A percentile compares a stretch with the other conserved stretches of the same genome.
These are phyloP conservation scores for Triticum turgidum DNA, from an alignment of 176 grass and related monocot genomes.

Conservation along the genomic window DNA sequence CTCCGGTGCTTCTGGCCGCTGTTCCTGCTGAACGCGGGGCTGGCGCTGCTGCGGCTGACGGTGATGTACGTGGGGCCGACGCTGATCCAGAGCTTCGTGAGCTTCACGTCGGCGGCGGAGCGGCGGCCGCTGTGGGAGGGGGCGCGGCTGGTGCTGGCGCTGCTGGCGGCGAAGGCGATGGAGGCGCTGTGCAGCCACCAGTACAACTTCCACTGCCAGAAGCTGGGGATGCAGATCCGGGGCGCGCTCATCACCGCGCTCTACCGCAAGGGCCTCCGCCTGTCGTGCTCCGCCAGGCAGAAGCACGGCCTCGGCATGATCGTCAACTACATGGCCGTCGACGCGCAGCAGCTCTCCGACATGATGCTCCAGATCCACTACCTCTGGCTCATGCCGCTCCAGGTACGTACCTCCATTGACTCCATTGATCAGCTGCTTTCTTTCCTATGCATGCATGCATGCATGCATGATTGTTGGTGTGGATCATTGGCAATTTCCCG, in stretches of 20 bases:
- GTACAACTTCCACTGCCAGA: constrained; percentile 99
- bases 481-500: no score
- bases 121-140: constrained; percentile 32
- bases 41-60: constrained; percentile 53
- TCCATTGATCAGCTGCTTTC: no score
- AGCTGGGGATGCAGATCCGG: constrained; percentile 89
- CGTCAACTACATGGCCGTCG: constrained; percentile 99
- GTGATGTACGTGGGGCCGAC: constrained; percentile 93
- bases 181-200: constrained; percentile 86
- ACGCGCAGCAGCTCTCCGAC: constrained; percentile 95
- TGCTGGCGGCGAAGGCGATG: constrained; percentile 68
- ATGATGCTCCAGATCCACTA: constrained; percentile 98
- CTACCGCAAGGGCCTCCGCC: constrained; percentile 76
- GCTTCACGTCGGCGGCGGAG: constrained; percentile 30
- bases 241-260: constrained; percentile 83
- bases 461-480: no score
- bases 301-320: constrained; percentile 87
- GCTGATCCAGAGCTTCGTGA: constrained; percentile 88
- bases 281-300: constrained; percentile 80
- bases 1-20: constrained; percentile 73
- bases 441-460: no score
- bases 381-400: constrained; percentile 98
- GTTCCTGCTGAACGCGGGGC: constrained; percentile 57
- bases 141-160: constrained; percentile 45
- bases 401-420: constrained; percentile 33